A percentile compares a stretch with the other conserved stretches of the same genome.
These are phyloP conservation scores for Agrocybe praecox DNA, from an alignment of 768 basidiomycete genomes.

Conservation along the genomic window DNA sequence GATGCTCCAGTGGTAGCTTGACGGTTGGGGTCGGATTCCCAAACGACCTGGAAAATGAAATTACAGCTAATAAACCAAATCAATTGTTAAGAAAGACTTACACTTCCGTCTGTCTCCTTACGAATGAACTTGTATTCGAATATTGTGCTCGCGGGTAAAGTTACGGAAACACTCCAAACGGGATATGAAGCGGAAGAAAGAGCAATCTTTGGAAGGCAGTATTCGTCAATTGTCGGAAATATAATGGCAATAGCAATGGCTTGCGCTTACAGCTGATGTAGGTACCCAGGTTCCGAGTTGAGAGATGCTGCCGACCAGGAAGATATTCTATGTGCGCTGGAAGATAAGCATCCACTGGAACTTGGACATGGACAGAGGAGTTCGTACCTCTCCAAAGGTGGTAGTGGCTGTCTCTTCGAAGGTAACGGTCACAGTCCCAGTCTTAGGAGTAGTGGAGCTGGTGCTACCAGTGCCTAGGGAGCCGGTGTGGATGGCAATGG, in stretches of 20 bases:
- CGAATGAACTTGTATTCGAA: constrained; percentile 68
- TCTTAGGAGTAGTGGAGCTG: constrained; percentile 12
- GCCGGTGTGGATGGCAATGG: constrained; percentile 59
- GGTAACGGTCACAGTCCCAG: constrained; percentile 38
- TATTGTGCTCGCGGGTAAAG: constrained; percentile 47
- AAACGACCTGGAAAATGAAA: constrained; percentile 40
- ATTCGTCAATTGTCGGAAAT: not conserved
- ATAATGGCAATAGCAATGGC: too few species aligned
- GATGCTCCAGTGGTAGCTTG: constrained; percentile 42
- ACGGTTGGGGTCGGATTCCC: constrained; percentile 67
- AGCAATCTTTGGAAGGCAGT: constrained; percentile 34
- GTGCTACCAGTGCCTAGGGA: constrained; percentile 34
- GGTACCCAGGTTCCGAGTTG: constrained; percentile 58
- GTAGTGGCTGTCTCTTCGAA: constrained; percentile 61
- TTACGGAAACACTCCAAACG: constrained; percentile 52
- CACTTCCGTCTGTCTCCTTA: constrained; percentile 35
- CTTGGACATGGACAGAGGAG: not conserved
- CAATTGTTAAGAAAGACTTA: constrained; percentile 3
- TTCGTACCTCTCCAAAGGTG: constrained; percentile 53
- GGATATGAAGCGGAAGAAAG: constrained; percentile 56
- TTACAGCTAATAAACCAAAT: not conserved
- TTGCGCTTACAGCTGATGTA: constrained; percentile 47
- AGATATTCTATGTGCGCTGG: constrained; percentile 53
- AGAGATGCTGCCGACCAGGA: constrained; percentile 56
- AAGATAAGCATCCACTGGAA: not conserved